Evolutionary conservation across 345 rosid species (phyloP), one percentile per base, ranked within the genome.

Genomic region (Eutrema yunnanense): DNA sequence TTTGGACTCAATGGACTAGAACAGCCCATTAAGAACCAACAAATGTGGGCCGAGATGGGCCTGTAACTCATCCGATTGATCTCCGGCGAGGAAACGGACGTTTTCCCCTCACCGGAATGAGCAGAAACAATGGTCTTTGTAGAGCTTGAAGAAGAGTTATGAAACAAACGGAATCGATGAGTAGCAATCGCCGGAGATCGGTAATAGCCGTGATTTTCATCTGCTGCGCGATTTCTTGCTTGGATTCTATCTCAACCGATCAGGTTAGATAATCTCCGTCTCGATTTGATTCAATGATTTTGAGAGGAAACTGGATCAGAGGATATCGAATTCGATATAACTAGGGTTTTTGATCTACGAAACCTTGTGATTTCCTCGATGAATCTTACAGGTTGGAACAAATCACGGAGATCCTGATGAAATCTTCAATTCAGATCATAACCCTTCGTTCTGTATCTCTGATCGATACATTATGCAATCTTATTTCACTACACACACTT

Each of bases 401-500:
- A 37, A 26, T 26, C 19, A 50, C 2, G 27, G 22, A 37, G 71
- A 57, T 65, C 53, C 62, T 32, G 62, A 63, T 63, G 56, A 55
- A 2, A 5, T 49, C 16, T 48, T 41, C 14, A 22, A 6, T 12
- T 14, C 49, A 9, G 48, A 57, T 64, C 65, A 41, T 0, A 33
- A 2, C 46, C 16, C 36, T 40, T 16, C 72, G 0, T 36, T 72
- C 4, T 80, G 72, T 53, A 49, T 73, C 78, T 62, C 53, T 2
- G 66, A 69, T 72, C 77, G 75, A 52, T 88, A 77, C 80, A 75
- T 91, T 50, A 75, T 82, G 82, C 47, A 82, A 55, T 79, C 89
- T 69, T 89, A 89, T 76, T 88, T 88, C 72, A 81, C 73, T 60
- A 80, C 82, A 49, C 74, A 76, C 48, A 81, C 79, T 49, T 67